Percentiles rank a stretch among this genome's conserved stretches.
phyloP scores from a whole-genome alignment of 768 basidiomycete genomes.

The Mycena amicta region DNA sequence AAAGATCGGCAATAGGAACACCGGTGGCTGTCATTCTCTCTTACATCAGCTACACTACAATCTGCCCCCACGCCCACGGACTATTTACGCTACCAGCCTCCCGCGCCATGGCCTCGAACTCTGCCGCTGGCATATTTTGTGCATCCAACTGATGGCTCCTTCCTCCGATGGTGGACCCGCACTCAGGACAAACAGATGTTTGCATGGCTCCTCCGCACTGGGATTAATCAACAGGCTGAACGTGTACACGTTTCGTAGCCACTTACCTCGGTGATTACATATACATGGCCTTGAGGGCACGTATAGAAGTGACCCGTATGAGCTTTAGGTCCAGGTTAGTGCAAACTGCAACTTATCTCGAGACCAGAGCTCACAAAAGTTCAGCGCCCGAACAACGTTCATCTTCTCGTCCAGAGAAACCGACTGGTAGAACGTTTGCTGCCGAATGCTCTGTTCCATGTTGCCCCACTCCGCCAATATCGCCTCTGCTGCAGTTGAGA shows the following conservation, averaged over 20 bases:
- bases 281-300: slow-evolving; percentile 63
- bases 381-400: slow-evolving; percentile 50
- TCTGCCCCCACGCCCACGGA: slow-evolving; percentile 35
- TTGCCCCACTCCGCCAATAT: slow-evolving; percentile 52
- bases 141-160: slow-evolving; percentile 38
- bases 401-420: slow-evolving; percentile 57
- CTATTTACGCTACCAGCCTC: slow-evolving; percentile 28
- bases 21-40: neutral
- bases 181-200: slow-evolving; percentile 56
- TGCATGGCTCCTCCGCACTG: slow-evolving; percentile 65
- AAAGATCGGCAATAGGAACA: neutral
- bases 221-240: neutral
- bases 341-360: neutral
- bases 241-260: neutral
- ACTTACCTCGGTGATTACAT: slow-evolving; percentile 59
- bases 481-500: slow-evolving; percentile 33
- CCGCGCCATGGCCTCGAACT: slow-evolving; percentile 49
- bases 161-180: slow-evolving; percentile 57
- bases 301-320: slow-evolving; percentile 50
- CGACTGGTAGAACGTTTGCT: slow-evolving; percentile 51
- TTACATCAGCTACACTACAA: neutral
- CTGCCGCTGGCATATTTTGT: slow-evolving; percentile 46
- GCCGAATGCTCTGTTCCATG: slow-evolving; percentile 40
- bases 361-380: slow-evolving; percentile 43
- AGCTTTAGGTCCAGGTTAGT: slow-evolving; percentile 24